phyloP scores from a whole-genome alignment of 805 yeast species.

The Scheffersomyces lignosus region DNA sequence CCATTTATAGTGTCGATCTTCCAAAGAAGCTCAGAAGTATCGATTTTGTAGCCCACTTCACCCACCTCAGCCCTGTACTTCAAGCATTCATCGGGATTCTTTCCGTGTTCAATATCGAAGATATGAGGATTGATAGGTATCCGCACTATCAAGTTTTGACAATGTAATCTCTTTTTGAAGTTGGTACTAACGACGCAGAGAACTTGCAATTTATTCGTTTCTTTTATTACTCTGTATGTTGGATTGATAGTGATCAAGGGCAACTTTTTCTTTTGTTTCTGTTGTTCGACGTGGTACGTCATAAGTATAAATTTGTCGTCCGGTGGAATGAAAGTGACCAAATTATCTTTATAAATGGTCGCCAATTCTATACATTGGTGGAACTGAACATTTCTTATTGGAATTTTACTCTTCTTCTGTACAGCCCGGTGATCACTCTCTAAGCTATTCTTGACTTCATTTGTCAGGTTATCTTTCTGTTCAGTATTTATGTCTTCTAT shows the following conservation, averaged over 20 bases:
- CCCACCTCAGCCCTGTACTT: constrained; percentile 75
- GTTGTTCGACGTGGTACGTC: constrained; percentile 43
- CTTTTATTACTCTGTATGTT: constrained; percentile 23
- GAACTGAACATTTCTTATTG: constrained; percentile 42
- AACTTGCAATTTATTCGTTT: constrained; percentile 29
- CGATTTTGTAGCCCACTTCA: constrained; percentile 67
- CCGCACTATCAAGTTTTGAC: constrained; percentile 26
- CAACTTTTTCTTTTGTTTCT: constrained; percentile 31
- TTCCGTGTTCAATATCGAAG: constrained; percentile 19
- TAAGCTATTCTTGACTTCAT: constrained; percentile 8
- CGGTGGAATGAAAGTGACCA: constrained; percentile 82
- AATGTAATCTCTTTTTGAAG: constrained; percentile 35
- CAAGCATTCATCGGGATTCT: constrained; percentile 41
- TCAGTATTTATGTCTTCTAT: background rate
- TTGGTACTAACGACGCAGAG: constrained; percentile 34
- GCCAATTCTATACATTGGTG: constrained; percentile 75
- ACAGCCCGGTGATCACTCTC: constrained; percentile 1
- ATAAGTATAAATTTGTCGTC: constrained; percentile 50
- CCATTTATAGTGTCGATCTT: constrained; percentile 67
- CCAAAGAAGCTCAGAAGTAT: constrained; percentile 73
- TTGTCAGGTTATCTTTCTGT: constrained; percentile 4
- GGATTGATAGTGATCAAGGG: constrained; percentile 49
- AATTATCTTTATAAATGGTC: constrained; percentile 63
- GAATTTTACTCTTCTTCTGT: constrained; percentile 18
- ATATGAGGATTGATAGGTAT: constrained; percentile 39